phyloP scores from a whole-genome alignment of 1,139 yeast species.

The Pneumocystis sp. region DNA sequence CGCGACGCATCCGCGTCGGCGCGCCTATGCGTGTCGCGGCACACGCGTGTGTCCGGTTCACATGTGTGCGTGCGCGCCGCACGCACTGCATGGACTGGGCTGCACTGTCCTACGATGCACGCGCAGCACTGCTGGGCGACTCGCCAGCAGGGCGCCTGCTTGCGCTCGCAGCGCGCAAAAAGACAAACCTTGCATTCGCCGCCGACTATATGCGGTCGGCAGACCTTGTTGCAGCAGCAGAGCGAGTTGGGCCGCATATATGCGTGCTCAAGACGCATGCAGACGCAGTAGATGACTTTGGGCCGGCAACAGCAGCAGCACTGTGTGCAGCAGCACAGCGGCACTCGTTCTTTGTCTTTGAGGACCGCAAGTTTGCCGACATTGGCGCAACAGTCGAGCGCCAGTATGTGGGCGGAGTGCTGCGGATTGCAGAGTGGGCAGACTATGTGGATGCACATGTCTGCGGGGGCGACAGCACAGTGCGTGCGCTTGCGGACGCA shows the following conservation, averaged over 20 bases:
- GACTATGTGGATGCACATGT: constrained; percentile 97
- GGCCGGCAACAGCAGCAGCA: constrained; percentile 68
- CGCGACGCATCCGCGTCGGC: too few relatives aligned
- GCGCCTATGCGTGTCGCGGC: too few relatives aligned
- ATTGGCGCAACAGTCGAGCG: constrained; percentile 96
- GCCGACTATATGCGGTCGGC: constrained; percentile 69
- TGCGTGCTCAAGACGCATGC: constrained; percentile 90
- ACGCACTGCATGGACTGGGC: neutral
- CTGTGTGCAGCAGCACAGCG: constrained; percentile 53
- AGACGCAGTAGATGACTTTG: constrained; percentile 80
- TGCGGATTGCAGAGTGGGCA: constrained; percentile 82
- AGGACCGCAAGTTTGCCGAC: constrained; percentile 95
- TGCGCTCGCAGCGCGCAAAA: constrained; percentile 57
- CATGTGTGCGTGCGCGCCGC: too few relatives aligned
- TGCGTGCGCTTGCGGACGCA: constrained; percentile 44
- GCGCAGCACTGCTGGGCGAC: constrained; percentile 60
- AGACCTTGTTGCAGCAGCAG: constrained; percentile 59
- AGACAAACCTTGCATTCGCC: constrained; percentile 91
- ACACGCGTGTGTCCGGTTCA: too few relatives aligned
- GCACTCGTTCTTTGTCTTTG: constrained; percentile 77
- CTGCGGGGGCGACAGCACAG: constrained; percentile 89
- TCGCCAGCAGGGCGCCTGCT: constrained; percentile 69
- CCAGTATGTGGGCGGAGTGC: constrained; percentile 84
- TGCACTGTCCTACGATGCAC: constrained; percentile 37
- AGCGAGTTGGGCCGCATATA: constrained; percentile 74